Evolutionary conservation across 225 moss, liverwort and hornwort species (phyloP).

Genomic region (Straminergon stramineum): DNA sequence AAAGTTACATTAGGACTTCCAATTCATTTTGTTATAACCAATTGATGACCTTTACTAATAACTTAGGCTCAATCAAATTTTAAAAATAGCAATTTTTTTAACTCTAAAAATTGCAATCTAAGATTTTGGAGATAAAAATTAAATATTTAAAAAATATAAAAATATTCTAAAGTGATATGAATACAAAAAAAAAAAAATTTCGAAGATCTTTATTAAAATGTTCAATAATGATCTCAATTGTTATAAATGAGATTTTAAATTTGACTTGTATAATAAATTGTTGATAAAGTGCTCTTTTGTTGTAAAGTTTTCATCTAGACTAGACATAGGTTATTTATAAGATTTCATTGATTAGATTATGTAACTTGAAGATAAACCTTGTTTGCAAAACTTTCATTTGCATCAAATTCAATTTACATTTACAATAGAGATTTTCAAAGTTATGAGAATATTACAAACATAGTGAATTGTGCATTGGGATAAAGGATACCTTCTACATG

Average conservation of each 20-base stretch:
- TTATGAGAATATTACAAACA: not conserved
- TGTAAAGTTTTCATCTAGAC: not conserved
- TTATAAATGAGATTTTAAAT: not conserved
- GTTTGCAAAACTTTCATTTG: not conserved
- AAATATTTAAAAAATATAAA: too few species aligned
- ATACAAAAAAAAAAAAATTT: too few species aligned
- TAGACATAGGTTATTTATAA: not conserved
- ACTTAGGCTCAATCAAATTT: not conserved
- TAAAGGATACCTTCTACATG: not conserved
- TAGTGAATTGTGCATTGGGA: not conserved
- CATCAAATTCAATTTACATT: not conserved
- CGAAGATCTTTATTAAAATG: not conserved
- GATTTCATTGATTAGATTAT: not conserved
- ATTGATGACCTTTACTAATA: not conserved
- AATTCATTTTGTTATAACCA: not conserved
- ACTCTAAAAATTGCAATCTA: too few species aligned
- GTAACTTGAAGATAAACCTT: not conserved
- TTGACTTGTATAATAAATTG: not conserved
- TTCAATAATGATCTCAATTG: not conserved
- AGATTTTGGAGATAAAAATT: too few species aligned
- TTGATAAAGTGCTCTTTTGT: not conserved
- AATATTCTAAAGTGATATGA: too few species aligned
- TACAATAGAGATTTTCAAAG: not conserved
- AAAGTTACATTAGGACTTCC: not conserved
- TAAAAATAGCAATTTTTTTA: too few species aligned